Percentiles rank a stretch among this genome's conserved stretches.
Evolutionary conservation across 176 grass and related monocot species (phyloP).

Genomic region (Ensete ventricosum): DNA sequence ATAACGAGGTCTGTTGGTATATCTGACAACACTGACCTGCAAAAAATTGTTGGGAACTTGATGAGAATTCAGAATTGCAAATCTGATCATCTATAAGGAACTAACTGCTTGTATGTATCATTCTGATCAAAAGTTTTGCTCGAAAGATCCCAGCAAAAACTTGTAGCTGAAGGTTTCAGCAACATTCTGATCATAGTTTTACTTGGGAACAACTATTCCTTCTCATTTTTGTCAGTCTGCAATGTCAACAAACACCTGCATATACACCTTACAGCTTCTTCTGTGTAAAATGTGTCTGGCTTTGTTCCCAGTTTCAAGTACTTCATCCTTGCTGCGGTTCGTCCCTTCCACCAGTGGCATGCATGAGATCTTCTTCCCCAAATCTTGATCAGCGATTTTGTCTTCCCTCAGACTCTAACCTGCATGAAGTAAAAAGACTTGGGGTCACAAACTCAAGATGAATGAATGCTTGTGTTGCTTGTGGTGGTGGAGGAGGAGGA

Average conservation of each 20-base stretch:
- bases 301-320: conserved; percentile 95
- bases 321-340: conserved; percentile 52
- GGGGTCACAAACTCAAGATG: not conserved
- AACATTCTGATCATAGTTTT: not conserved
- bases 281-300: conserved; percentile 86
- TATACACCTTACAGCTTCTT: conserved; percentile 72
- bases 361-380: conserved; percentile 1
- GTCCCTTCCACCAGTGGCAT: conserved; percentile 27
- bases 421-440: conserved; percentile 3
- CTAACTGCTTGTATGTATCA: too few species aligned
- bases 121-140: not conserved
- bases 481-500: not conserved
- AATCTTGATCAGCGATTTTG: conserved; percentile 1
- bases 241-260: not conserved
- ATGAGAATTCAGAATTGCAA: not conserved
- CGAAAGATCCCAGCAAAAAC: not conserved
- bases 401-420: conserved; percentile 8
- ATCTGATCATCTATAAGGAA: not conserved
- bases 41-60: not conserved
- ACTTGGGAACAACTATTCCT: not conserved
- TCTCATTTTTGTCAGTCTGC: not conserved
- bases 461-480: not conserved
- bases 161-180: not conserved
- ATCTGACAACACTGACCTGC: conserved; percentile 82
- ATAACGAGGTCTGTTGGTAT: conserved; percentile 84